phyloP scores from a whole-genome alignment of 2,329 filamentous ascomycete species.

The Drechslera avenae region DNA sequence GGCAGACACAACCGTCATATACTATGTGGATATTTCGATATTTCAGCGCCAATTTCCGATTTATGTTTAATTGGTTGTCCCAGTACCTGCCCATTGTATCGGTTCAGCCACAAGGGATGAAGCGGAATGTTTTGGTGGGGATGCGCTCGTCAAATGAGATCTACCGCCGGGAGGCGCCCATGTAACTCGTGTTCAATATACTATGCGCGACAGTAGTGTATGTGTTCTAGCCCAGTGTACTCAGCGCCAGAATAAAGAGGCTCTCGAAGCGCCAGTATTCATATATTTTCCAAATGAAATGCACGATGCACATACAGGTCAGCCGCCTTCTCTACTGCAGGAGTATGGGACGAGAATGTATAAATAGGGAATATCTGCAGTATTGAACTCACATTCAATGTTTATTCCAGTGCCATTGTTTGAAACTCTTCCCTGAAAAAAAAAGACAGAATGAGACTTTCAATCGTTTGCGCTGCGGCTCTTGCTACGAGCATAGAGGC shows the following conservation, averaged over 20 bases:
- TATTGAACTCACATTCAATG: constrained; percentile 6
- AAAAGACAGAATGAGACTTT: constrained; percentile 30
- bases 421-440: not conserved
- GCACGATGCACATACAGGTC: constrained; percentile 22
- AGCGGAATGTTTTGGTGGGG: constrained; percentile 12
- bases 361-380: constrained; percentile 27
- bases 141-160: constrained; percentile 14
- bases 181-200: constrained; percentile 22
- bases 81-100: constrained; percentile 20
- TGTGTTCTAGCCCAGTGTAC: constrained; percentile 22
- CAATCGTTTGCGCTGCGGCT: constrained; percentile 26
- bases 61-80: constrained; percentile 26
- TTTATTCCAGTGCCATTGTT: constrained; percentile 10
- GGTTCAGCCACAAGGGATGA: constrained; percentile 23
- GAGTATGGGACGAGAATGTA: constrained; percentile 13
- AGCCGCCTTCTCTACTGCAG: constrained; percentile 12
- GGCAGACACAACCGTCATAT: constrained; percentile 22
- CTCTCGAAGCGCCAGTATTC: constrained; percentile 24
- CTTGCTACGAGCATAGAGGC: constrained; percentile 31
- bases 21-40: constrained; percentile 38
- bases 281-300: constrained; percentile 43
- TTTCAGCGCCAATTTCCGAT: constrained; percentile 19
- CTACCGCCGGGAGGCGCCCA: constrained; percentile 23
- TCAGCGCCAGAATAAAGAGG: constrained; percentile 15
- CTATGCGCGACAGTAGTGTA: constrained; percentile 13